Evolutionary conservation across 805 yeast species (phyloP), one percentile per base, ranked within the genome.

Genomic region (Hanseniaspora lachancei): DNA sequence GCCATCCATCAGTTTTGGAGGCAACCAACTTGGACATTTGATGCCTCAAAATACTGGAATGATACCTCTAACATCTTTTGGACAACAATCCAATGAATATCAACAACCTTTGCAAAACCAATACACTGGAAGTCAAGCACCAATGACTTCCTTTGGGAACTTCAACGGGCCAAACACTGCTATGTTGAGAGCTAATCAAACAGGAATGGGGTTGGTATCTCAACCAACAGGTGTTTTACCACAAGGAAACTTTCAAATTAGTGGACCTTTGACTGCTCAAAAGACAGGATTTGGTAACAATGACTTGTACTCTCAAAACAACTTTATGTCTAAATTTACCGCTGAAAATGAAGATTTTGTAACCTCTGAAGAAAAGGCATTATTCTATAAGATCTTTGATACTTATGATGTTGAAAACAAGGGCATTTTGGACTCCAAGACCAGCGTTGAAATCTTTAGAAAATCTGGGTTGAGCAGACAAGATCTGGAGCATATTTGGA

Each of bases 401-500:
- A 89, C 93, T 42, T 91, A 95, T 88, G 97, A 89, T 64, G 72
- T 79, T 16, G 64, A 72, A 42, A 76, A 76, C 48, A 71, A 72
- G 46, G 97, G 97, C 0, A 79, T 70, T 60, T 74, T 91, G 58
- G 84, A 81, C 57, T 95, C 96, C 16, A 78, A 79, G 27, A 80
- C 82, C 13, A 96, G 96, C 1, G 86, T 91, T 53, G 80, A 80
- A 57, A 82, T 93, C 48, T 89, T 93, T 68, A 82, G 93, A 55
- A 91, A 93, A 70, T 85, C 95, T 21, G 97, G 97, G 2, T 77
- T 93, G 61, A 76, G 82, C 56, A 81, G 96, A 68, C 74, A 80
- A 5, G 97, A 89, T 63, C 75, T 91, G 59, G 97, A 89, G 68
- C 76, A 81, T 43, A 89, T 93, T 59, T 91, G 98, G 98, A 86